phyloP scores from a whole-genome alignment of 352 stramenopile species.

The Ophiocytium majus region DNA sequence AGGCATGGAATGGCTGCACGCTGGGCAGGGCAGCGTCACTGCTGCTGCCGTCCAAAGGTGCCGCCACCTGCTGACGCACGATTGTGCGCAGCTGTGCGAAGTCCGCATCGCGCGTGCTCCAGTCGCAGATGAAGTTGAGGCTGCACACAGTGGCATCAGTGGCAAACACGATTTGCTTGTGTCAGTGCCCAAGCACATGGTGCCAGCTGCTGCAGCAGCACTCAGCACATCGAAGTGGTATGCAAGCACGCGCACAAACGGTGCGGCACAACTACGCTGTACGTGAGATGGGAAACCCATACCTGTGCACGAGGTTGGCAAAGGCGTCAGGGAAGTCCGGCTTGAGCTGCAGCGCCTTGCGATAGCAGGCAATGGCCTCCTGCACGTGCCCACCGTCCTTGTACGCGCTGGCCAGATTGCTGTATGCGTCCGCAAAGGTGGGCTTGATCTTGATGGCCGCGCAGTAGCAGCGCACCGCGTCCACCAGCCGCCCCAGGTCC shows the following conservation, averaged over 20 bases:
- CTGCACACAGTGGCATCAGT: no score
- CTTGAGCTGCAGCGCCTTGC: conserved; percentile 79
- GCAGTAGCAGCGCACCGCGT: conserved; percentile 65
- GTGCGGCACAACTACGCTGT: not conserved
- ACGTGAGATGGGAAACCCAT: no score
- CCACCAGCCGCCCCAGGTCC: conserved; percentile 75
- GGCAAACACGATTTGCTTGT: no score
- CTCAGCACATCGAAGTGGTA: not conserved
- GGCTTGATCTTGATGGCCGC: conserved; percentile 69
- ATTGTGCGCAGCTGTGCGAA: conserved; percentile 64
- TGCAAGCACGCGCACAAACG: not conserved
- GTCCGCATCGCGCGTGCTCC: conserved; percentile 71
- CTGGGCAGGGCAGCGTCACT: conserved; percentile 63
- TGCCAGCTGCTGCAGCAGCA: conserved; percentile 8
- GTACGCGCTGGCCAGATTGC: conserved; percentile 84
- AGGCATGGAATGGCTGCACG: conserved; percentile 85
- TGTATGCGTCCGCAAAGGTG: conserved; percentile 81
- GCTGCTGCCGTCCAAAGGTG: not conserved
- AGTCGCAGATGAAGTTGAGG: conserved; percentile 86
- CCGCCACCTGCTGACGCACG: conserved; percentile 34
- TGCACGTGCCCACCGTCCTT: conserved; percentile 76
- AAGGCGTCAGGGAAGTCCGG: conserved; percentile 85
- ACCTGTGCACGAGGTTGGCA: conserved; percentile 81
- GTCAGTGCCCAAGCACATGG: no score
- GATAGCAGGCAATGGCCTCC: conserved; percentile 85